Evolutionary conservation across 2,329 filamentous ascomycete genomes (phyloP).

Genomic region (Colletotrichum sp.): DNA sequence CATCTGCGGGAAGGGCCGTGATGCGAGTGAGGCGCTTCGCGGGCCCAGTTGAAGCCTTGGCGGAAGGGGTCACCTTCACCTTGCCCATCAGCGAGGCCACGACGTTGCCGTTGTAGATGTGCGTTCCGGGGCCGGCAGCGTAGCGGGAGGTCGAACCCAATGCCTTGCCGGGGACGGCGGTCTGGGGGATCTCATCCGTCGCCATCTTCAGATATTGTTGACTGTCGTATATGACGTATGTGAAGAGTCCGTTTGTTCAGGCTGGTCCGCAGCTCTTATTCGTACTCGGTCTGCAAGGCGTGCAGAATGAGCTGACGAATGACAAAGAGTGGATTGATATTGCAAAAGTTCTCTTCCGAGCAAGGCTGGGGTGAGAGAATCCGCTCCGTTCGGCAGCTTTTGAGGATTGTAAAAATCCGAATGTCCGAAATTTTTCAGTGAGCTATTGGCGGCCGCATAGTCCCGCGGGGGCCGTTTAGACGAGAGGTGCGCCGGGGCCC

Average conservation of each 20-base stretch:
- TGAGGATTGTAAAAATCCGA: constrained; percentile 14
- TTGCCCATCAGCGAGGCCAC: constrained; percentile 84
- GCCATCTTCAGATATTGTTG: constrained; percentile 28
- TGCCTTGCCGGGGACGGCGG: constrained; percentile 82
- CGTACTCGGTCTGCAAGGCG: not conserved
- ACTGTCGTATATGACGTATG: constrained; percentile 3
- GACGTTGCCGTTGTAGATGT: constrained; percentile 76
- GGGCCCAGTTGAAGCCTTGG: constrained; percentile 53
- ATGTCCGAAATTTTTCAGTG: constrained; percentile 16
- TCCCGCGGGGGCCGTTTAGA: not conserved
- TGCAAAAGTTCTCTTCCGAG: not conserved
- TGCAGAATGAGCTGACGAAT: not conserved
- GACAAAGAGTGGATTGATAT: not conserved
- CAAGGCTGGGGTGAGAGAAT: not conserved
- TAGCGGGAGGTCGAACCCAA: constrained; percentile 74
- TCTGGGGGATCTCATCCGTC: constrained; percentile 43
- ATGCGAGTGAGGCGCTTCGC: constrained; percentile 66
- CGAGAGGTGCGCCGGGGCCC: constrained; percentile 8
- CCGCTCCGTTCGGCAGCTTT: constrained; percentile 3
- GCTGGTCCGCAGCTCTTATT: not conserved
- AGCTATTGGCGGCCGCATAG: not conserved
- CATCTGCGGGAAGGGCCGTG: constrained; percentile 46
- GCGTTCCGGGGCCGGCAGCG: constrained; percentile 80
- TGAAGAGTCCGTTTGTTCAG: not conserved
- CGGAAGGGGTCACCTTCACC: constrained; percentile 59